These are phyloP conservation scores for Apiospora rasikravindrae DNA, from an alignment of 2,329 filamentous ascomycete species.

Conservation along the genomic window DNA sequence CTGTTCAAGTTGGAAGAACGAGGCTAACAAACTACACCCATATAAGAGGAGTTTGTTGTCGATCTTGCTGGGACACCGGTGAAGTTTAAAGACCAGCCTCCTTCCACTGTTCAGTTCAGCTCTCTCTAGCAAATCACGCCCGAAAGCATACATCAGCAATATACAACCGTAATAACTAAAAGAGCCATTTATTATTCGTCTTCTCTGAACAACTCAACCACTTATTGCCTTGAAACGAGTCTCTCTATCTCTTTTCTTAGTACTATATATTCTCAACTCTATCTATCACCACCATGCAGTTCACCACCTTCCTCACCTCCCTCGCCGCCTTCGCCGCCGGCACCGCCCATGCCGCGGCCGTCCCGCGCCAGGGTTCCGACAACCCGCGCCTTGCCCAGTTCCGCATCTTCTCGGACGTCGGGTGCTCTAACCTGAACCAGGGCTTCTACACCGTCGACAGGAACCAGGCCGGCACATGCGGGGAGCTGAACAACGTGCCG, in stretches of 20 bases:
- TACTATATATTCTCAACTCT: neutral
- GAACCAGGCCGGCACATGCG: slow-evolving; percentile 20
- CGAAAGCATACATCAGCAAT: neutral
- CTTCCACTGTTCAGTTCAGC: neutral
- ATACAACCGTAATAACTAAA: neutral
- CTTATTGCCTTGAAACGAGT: neutral
- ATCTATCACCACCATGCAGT: slow-evolving; percentile 1
- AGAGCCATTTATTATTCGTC: neutral
- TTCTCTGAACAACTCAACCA: neutral
- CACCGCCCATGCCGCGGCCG: slow-evolving; percentile 14
- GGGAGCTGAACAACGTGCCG: neutral
- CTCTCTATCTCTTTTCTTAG: neutral
- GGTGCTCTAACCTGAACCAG: slow-evolving; percentile 23
- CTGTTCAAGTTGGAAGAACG: neutral
- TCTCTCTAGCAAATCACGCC: neutral
- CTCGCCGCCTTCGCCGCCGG: slow-evolving; percentile 1
- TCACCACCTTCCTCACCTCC: slow-evolving; percentile 3
- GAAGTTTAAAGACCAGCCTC: neutral
- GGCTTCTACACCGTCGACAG: slow-evolving; percentile 25
- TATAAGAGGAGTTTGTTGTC: slow-evolving; percentile 5
- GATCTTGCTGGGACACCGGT: slow-evolving; percentile 11
- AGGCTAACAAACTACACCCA: neutral
- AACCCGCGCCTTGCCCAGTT: slow-evolving; percentile 24
- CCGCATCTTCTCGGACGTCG: slow-evolving; percentile 22
- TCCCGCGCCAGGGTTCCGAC: slow-evolving; percentile 21